Evolutionary conservation across 306 rosid species (phyloP).

Genomic region (Vicia sativa): DNA sequence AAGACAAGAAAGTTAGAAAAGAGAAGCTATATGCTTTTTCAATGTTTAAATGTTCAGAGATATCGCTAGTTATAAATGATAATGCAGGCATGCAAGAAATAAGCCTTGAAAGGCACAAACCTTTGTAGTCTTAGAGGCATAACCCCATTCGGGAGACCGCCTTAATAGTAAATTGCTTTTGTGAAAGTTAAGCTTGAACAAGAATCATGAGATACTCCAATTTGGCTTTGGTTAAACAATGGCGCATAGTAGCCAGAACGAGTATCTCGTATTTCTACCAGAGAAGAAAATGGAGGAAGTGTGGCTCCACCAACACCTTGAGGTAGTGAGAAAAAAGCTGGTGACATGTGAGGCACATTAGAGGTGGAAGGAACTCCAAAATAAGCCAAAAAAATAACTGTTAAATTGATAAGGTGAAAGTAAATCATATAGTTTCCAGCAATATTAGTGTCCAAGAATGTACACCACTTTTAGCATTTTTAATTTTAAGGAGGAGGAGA

Average conservation of each 20-base stretch:
- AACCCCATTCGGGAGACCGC: constrained; percentile 89
- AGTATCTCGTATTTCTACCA: constrained; percentile 44
- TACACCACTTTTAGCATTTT: constrained; percentile 37
- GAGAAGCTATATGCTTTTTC: constrained; percentile 1
- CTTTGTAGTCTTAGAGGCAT: constrained; percentile 77
- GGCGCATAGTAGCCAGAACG: constrained; percentile 52
- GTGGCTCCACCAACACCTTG: constrained; percentile 47
- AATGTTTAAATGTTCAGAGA: constrained; percentile 8
- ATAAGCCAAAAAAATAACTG: constrained; percentile 9
- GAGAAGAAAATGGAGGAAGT: constrained; percentile 53
- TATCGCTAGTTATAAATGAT: constrained; percentile 25
- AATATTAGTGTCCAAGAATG: constrained; percentile 40
- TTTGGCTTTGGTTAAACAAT: constrained; percentile 57
- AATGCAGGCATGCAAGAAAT: constrained; percentile 19
- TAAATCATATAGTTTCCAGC: constrained; percentile 54
- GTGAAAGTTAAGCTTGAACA: constrained; percentile 69
- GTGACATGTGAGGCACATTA: constrained; percentile 44
- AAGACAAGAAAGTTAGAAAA: background rate
- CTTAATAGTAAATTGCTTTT: constrained; percentile 69
- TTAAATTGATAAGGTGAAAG: constrained; percentile 25
- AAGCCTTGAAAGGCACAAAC: constrained; percentile 46
- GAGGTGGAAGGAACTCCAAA: constrained; percentile 40
- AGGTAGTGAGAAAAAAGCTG: constrained; percentile 57
- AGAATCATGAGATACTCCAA: constrained; percentile 49
- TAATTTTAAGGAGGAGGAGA: constrained; percentile 19